A percentile compares a stretch with the other conserved stretches of the same genome.
These are phyloP conservation scores for Tuber calosporum DNA, from an alignment of 495 filamentous ascomycete species.

Conservation along the genomic window DNA sequence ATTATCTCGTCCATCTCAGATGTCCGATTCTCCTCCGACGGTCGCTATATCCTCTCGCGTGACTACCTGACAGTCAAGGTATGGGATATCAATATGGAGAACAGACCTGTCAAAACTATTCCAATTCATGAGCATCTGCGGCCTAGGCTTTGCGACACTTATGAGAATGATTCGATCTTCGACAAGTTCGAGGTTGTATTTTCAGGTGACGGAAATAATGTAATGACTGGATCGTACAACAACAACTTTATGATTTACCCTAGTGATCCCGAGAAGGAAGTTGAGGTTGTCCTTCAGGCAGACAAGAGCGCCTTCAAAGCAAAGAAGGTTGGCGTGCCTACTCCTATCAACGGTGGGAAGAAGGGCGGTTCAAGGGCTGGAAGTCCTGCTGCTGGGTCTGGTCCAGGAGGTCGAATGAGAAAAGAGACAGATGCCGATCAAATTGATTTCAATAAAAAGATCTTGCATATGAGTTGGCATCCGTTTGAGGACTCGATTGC, in stretches of 20 bases:
- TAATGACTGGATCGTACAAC: slow-evolving; percentile 99
- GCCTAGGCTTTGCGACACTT: slow-evolving; percentile 91
- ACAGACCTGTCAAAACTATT: slow-evolving; percentile 93
- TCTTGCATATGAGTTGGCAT: slow-evolving; percentile 99
- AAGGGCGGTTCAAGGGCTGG: slow-evolving; percentile 79
- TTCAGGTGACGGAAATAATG: slow-evolving; percentile 94
- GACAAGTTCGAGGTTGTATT: slow-evolving; percentile 99
- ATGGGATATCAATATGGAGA: slow-evolving; percentile 99
- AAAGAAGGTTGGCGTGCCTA: slow-evolving; percentile 97
- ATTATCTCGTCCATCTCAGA: slow-evolving; percentile 99
- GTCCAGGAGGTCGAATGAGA: slow-evolving; percentile 87
- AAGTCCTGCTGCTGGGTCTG: slow-evolving; percentile 72
- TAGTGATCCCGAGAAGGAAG: slow-evolving; percentile 87
- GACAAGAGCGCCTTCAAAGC: slow-evolving; percentile 99
- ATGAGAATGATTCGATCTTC: slow-evolving; percentile 98
- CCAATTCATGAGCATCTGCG: slow-evolving; percentile 96
- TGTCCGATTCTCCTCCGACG: slow-evolving; percentile 92
- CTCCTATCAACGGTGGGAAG: slow-evolving; percentile 82
- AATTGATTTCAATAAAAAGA: slow-evolving; percentile 99
- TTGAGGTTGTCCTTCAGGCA: slow-evolving; percentile 92
- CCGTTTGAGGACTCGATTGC: slow-evolving; percentile 99
- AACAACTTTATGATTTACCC: slow-evolving; percentile 99
- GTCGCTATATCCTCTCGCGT: slow-evolving; percentile 91
- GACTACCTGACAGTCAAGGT: slow-evolving; percentile 99
- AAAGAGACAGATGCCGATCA: slow-evolving; percentile 99